These are phyloP conservation scores for Eucalyptus marginata DNA, from an alignment of 345 rosid species.

Conservation along the genomic window DNA sequence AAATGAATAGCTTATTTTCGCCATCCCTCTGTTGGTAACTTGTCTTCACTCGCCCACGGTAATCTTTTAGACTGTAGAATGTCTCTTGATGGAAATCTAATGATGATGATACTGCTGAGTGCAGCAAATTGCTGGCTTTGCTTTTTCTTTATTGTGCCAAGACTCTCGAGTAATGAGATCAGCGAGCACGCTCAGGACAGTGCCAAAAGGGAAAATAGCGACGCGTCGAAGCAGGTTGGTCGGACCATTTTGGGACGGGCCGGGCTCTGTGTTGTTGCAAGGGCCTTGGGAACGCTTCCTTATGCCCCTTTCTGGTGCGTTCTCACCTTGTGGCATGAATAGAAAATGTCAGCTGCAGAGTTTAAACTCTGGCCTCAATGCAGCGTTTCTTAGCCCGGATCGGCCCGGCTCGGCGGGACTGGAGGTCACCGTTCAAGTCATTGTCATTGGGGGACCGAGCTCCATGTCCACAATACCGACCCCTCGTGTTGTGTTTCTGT, in stretches of 20 bases:
- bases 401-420: not conserved
- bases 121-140: not conserved
- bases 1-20: not conserved
- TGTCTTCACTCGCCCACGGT: not conserved
- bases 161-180: not conserved
- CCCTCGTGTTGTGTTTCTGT: not conserved
- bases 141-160: not conserved
- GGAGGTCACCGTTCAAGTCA: not conserved
- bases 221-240: not conserved
- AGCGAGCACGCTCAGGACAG: not conserved
- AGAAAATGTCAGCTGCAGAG: not conserved
- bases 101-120: not conserved
- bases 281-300: not conserved
- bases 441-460: not conserved
- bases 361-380: not conserved
- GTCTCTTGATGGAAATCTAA: not conserved
- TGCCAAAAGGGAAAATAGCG: not conserved
- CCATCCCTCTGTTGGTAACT: not conserved
- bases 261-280: not conserved
- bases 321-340: not conserved
- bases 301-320: not conserved
- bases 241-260: not conserved
- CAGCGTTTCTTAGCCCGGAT: not conserved
- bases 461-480: not conserved
- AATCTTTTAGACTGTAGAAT: not conserved